phyloP scores from a whole-genome alignment of 2,329 filamentous ascomycete genomes.

The Penicillium sp. region DNA sequence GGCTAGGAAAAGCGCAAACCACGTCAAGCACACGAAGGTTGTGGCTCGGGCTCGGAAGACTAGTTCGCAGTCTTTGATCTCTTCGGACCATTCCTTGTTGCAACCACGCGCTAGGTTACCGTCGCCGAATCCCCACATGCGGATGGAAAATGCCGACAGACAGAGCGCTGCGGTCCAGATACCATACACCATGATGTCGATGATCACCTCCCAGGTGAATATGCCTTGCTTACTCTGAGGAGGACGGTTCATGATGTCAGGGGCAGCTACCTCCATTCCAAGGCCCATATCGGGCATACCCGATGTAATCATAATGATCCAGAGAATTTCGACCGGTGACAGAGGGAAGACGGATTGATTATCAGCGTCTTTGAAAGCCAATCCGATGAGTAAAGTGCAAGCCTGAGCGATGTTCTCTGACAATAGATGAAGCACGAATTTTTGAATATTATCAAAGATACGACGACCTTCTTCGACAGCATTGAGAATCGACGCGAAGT shows the following conservation, averaged over 20 bases:
- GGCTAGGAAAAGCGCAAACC: slow-evolving; percentile 70
- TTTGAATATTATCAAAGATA: no score
- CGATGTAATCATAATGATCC: slow-evolving; percentile 89
- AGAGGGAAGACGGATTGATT: no score
- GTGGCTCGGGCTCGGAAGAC: slow-evolving; percentile 69
- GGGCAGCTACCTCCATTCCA: slow-evolving; percentile 69
- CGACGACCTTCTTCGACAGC: no score
- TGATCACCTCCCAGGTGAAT: slow-evolving; percentile 70
- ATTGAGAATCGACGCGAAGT: no score
- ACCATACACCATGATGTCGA: slow-evolving; percentile 75
- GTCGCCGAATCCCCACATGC: slow-evolving; percentile 59
- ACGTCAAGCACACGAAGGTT: slow-evolving; percentile 69
- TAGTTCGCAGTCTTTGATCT: slow-evolving; percentile 54
- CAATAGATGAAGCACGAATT: no score
- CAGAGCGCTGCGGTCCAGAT: slow-evolving; percentile 67
- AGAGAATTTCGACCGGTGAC: slow-evolving; percentile 78
- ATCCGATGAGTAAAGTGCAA: no score
- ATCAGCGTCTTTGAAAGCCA: no score
- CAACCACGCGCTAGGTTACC: slow-evolving; percentile 57
- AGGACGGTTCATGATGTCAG: slow-evolving; percentile 72
- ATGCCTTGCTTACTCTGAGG: slow-evolving; percentile 68
- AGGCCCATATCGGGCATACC: slow-evolving; percentile 82
- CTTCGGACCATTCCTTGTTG: slow-evolving; percentile 49
- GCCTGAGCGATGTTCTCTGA: no score
- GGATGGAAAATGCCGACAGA: slow-evolving; percentile 58